Evolutionary conservation across 2,329 filamentous ascomycete species (phyloP).

Genomic region (Arthrocladium fulminans): DNA sequence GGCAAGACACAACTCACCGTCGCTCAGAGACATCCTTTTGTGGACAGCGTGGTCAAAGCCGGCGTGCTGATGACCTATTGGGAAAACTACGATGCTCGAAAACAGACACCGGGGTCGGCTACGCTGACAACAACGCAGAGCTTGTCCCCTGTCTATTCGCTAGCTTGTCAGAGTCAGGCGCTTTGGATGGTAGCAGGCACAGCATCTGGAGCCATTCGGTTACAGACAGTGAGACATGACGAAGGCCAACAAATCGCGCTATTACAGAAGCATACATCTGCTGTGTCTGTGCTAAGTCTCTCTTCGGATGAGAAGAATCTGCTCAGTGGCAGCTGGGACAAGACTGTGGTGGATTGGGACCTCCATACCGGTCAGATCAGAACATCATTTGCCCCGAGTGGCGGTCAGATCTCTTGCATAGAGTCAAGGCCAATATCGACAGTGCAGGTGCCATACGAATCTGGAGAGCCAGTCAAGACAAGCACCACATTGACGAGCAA

Average conservation of each 20-base stretch:
- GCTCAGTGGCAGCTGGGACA: slow-evolving; percentile 93
- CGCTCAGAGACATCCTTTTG: slow-evolving; percentile 90
- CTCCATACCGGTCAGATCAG: slow-evolving; percentile 72
- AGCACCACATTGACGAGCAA: slow-evolving; percentile 71
- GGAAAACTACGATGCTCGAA: slow-evolving; percentile 81
- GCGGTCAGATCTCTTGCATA: slow-evolving; percentile 77
- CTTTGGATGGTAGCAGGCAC: slow-evolving; percentile 86
- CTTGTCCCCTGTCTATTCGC: slow-evolving; percentile 85
- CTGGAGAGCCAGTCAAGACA: slow-evolving; percentile 44
- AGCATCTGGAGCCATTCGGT: slow-evolving; percentile 83
- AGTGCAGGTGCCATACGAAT: slow-evolving; percentile 65
- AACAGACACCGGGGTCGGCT: slow-evolving; percentile 22
- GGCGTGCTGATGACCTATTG: slow-evolving; percentile 93
- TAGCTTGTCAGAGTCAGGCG: slow-evolving; percentile 81
- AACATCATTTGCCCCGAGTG: slow-evolving; percentile 66
- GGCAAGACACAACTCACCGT: slow-evolving; percentile 89
- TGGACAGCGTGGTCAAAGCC: slow-evolving; percentile 93
- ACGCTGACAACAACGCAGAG: slow-evolving; percentile 40
- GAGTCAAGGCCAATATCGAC: slow-evolving; percentile 73
- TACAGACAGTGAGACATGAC: slow-evolving; percentile 88
- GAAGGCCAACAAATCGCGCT: slow-evolving; percentile 83
- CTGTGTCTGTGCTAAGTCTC: slow-evolving; percentile 77
- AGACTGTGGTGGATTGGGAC: slow-evolving; percentile 89
- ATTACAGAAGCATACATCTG: slow-evolving; percentile 75
- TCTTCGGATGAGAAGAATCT: slow-evolving; percentile 78